Evolutionary conservation across 768 basidiomycete genomes (phyloP), one percentile per base, ranked within the genome.

Genomic region (Amanita thiersii): DNA sequence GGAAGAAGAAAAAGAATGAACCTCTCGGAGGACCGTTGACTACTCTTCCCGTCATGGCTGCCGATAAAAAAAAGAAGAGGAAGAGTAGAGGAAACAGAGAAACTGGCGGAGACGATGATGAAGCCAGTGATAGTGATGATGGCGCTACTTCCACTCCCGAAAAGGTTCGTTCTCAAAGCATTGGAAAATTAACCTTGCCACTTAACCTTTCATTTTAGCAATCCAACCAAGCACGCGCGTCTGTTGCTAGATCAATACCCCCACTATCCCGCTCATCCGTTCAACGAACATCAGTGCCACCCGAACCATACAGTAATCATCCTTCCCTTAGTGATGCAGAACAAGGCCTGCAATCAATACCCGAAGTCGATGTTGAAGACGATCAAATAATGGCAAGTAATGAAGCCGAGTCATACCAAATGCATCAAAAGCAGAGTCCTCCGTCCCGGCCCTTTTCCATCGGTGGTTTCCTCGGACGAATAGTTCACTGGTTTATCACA

Each of bases 281-380:
- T 33, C 56, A 57, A 15, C 65, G 68, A 23, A 46, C 52, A 14
- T 70, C 73, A 10, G 57, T 62, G 14, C 72, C 76, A 12, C 58
- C 64, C 43, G 50, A 59, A 29, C 34, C 8, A 14, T 20, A 50
- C 18, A 50, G 48, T 24, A 46, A 56, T 37, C 65, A 73, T 20
- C 61, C 60, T 6, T 69, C 72, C 2, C 50, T 68, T 36, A 55
- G 56, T 26, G 66, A 73, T 18, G 58, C 68, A 21, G 75, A 76
- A 44, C 65, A 70, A 48, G 71, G 74, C 2, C 68, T 86, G 19
- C 62, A 73, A 17, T 73, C 79, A 5, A 82, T 86, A 51, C 66
- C 72, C 4, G 85, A 86, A 63, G 65, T 68, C 18, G 77, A 86
- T 2, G 81, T 71, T 4, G 84, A 86, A 64, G 65, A 67, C 20